phyloP scores from a whole-genome alignment of 768 basidiomycete genomes.

The Hericium alpestre region DNA sequence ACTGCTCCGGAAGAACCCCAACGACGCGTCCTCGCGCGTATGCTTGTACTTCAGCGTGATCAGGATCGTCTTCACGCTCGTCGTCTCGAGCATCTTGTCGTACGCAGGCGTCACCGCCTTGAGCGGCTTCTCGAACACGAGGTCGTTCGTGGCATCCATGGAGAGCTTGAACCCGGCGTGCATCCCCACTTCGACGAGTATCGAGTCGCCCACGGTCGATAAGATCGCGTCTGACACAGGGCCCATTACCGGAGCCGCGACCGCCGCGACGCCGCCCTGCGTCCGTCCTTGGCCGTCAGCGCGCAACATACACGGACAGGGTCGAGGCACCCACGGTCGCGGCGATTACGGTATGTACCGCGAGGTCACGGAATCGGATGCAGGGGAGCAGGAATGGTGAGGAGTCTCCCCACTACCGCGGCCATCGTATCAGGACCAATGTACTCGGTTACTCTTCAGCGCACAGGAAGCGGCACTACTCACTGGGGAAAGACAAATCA shows the following conservation, averaged over 20 bases:
- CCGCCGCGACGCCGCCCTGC: constrained; percentile 32
- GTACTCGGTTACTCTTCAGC: neutral
- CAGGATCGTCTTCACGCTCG: constrained; percentile 41
- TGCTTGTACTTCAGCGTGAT: constrained; percentile 56
- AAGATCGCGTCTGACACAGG: constrained; percentile 43
- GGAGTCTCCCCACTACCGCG: constrained; percentile 49
- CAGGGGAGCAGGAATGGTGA: constrained; percentile 53
- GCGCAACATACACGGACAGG: neutral
- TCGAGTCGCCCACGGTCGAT: constrained; percentile 41
- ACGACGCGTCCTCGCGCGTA: constrained; percentile 43
- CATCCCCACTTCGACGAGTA: constrained; percentile 47
- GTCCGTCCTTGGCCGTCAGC: neutral
- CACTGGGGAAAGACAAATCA: constrained; percentile 54
- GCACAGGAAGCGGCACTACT: constrained; percentile 14
- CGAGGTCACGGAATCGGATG: constrained; percentile 53
- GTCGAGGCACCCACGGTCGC: constrained; percentile 37
- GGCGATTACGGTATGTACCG: constrained; percentile 48
- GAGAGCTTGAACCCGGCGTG: constrained; percentile 44
- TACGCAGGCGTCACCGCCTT: constrained; percentile 41
- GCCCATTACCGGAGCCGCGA: constrained; percentile 41
- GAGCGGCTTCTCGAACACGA: constrained; percentile 38
- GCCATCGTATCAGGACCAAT: neutral
- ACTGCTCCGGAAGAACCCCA: constrained; percentile 54
- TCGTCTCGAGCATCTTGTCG: constrained; percentile 44
- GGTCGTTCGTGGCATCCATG: constrained; percentile 40